phyloP scores from a whole-genome alignment of 1,139 yeast species.

The Taphrina communis region DNA sequence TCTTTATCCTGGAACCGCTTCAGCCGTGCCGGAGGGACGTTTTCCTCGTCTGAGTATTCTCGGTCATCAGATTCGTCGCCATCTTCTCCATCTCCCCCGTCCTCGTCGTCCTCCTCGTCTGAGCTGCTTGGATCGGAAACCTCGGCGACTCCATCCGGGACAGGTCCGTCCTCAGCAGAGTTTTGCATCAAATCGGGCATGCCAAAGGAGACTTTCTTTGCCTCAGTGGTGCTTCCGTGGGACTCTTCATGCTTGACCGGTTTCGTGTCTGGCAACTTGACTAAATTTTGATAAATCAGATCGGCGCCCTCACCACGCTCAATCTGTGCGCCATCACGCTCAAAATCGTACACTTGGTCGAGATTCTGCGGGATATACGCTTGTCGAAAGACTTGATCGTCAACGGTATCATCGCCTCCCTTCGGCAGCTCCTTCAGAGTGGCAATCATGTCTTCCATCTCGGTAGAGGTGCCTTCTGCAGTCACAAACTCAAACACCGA shows the following conservation, averaged over 20 bases:
- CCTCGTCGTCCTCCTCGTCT: slow-evolving; percentile 51
- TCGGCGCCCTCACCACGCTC: slow-evolving; percentile 81
- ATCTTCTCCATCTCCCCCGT: slow-evolving; percentile 53
- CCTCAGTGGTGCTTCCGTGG: slow-evolving; percentile 47
- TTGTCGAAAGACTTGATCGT: slow-evolving; percentile 73
- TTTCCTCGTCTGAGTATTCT: slow-evolving; percentile 47
- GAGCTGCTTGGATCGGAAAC: slow-evolving; percentile 41
- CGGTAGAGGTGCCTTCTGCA: slow-evolving; percentile 51
- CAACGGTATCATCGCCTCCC: slow-evolving; percentile 46
- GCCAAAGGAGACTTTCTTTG: slow-evolving; percentile 46
- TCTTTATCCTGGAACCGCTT: slow-evolving; percentile 67
- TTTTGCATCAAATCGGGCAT: slow-evolving; percentile 46
- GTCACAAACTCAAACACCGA: slow-evolving; percentile 76
- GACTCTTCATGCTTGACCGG: slow-evolving; percentile 20
- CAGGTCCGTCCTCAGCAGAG: slow-evolving; percentile 46
- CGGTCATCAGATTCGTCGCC: slow-evolving; percentile 53
- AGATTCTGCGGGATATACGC: slow-evolving; percentile 77
- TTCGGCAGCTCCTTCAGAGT: slow-evolving; percentile 28
- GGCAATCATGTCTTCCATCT: slow-evolving; percentile 57
- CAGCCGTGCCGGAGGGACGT: slow-evolving; percentile 52
- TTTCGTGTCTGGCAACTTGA: slow-evolving; percentile 45
- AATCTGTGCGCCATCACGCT: slow-evolving; percentile 84
- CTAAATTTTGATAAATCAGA: slow-evolving; percentile 57
- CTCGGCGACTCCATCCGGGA: slow-evolving; percentile 44
- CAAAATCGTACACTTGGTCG: slow-evolving; percentile 60